Percentiles rank a stretch among this genome's conserved stretches.
Evolutionary conservation across 441 rosid species (phyloP).

Genomic region (Euphorbia celastroides): DNA sequence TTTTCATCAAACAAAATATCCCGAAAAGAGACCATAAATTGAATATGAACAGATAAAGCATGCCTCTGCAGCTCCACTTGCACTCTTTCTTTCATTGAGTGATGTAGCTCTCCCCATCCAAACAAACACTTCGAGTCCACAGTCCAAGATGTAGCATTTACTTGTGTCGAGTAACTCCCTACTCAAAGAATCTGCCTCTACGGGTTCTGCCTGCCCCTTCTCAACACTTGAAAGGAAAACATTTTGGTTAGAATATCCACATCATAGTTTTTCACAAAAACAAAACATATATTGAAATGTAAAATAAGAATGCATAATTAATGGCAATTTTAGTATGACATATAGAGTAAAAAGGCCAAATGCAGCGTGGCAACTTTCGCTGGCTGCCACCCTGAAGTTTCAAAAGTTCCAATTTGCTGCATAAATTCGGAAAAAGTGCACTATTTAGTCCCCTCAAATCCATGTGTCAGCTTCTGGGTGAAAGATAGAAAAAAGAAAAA

Average conservation of each 20-base stretch:
- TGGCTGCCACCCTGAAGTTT: no score
- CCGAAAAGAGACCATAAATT: background rate
- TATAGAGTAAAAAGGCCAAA: no score
- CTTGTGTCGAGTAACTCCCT: constrained; percentile 71
- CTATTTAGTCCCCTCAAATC: no score
- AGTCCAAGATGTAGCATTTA: constrained; percentile 78
- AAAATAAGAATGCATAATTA: constrained; percentile 8
- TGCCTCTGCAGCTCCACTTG: constrained; percentile 85
- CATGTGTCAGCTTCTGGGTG: no score
- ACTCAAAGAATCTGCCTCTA: constrained; percentile 61
- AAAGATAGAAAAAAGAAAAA: no score
- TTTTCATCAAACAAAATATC: constrained; percentile 16
- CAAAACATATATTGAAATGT: constrained; percentile 3
- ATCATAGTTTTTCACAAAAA: background rate
- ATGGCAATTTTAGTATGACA: no score
- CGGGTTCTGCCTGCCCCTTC: constrained; percentile 65
- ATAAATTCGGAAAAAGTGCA: no score
- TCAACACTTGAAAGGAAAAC: constrained; percentile 57
- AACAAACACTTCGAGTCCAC: constrained; percentile 75
- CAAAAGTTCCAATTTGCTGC: no score
- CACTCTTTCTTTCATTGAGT: constrained; percentile 78
- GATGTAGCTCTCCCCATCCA: constrained; percentile 89
- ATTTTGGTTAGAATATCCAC: constrained; percentile 20
- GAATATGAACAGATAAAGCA: constrained; percentile 16
- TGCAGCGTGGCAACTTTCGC: no score